Evolutionary conservation across 2,329 filamentous ascomycete species (phyloP).

Genomic region (Tolypocladium album): DNA sequence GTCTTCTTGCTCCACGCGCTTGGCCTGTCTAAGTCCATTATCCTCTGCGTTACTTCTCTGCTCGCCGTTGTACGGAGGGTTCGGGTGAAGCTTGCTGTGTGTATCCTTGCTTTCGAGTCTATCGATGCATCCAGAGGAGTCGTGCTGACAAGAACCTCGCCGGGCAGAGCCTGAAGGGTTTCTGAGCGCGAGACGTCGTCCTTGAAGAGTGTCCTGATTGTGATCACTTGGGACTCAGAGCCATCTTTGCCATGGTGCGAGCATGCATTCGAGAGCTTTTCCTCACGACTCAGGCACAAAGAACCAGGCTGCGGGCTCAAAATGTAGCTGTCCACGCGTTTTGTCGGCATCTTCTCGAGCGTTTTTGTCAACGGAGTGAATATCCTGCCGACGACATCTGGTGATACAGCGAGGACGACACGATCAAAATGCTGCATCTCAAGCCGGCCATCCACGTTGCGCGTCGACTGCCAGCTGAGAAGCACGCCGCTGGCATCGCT

Average conservation of each 20-base stretch:
- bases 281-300: constrained; percentile 2
- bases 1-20: constrained; percentile 2
- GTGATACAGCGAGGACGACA: constrained; percentile 43
- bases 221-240: constrained; percentile 19
- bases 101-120: constrained; percentile 27
- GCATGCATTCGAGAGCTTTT: constrained; percentile 8
- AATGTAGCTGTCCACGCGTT: constrained; percentile 36
- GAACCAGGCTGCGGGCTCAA: constrained; percentile 10
- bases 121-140: constrained; percentile 29
- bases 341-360: constrained; percentile 34
- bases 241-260: constrained; percentile 14
- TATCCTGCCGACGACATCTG: constrained; percentile 37
- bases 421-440: constrained; percentile 33
- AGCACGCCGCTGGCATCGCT: constrained; percentile 11
- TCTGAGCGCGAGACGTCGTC: constrained; percentile 28
- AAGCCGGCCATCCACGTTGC: constrained; percentile 3
- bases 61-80: constrained; percentile 40
- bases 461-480: constrained; percentile 21
- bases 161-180: constrained; percentile 38
- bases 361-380: constrained; percentile 29
- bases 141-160: constrained; percentile 41
- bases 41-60: constrained; percentile 31
- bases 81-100: constrained; percentile 37
- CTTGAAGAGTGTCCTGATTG: constrained; percentile 23
- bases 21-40: constrained; percentile 21